These are phyloP conservation scores for Apiospora saccharicola DNA, from an alignment of 2,329 filamentous ascomycete genomes.

Conservation along the genomic window DNA sequence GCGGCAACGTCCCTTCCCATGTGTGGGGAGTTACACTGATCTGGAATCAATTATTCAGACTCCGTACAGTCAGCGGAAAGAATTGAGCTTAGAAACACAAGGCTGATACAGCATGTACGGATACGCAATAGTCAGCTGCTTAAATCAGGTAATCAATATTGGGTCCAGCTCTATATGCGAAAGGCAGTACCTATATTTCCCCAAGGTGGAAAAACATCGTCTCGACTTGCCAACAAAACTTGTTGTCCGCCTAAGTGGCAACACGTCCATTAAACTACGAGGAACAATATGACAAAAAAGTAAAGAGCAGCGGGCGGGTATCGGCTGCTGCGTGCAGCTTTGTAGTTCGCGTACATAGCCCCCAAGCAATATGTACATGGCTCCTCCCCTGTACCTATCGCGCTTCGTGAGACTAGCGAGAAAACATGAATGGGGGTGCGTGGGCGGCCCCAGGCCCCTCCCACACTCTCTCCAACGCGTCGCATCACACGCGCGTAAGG, in stretches of 20 bases:
- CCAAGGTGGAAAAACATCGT: not conserved
- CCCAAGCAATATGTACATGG: not conserved
- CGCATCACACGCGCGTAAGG: constrained; percentile 5
- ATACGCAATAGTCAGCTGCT: not conserved
- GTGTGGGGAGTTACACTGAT: constrained; percentile 10
- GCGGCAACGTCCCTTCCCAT: not conserved
- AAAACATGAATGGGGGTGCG: not conserved
- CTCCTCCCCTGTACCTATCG: not conserved
- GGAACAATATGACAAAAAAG: not conserved
- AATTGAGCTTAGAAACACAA: not conserved
- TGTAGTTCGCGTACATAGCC: not conserved
- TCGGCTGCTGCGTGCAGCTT: not conserved
- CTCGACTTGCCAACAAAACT: not conserved
- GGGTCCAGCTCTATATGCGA: not conserved
- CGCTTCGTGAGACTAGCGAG: constrained; percentile 20
- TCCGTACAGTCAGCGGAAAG: not conserved
- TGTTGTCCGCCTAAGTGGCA: not conserved
- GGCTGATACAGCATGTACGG: not conserved
- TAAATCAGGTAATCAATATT: not conserved
- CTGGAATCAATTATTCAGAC: not conserved
- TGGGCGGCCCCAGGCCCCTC: not conserved
- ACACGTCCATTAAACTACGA: not conserved
- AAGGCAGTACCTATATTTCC: not conserved
- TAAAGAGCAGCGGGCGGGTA: not conserved
- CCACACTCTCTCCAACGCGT: not conserved